Conservation (phyloP, 495 filamentous ascomycete genomes). For the Aspergillus carlsbadensis region DNA sequence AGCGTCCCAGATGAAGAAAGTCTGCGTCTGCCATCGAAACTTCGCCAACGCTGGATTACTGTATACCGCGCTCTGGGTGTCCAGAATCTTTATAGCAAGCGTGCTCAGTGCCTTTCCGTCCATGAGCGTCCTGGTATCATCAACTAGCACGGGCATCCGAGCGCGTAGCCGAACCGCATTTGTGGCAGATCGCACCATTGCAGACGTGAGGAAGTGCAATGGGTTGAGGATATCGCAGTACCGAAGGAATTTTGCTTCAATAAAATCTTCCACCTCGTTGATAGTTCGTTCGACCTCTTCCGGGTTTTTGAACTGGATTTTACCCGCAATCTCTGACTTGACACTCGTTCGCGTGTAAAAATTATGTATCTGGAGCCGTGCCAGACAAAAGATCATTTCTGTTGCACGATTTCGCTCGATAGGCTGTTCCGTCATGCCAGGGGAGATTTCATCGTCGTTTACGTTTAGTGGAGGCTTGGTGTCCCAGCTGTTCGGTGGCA, state of each 20-base stretch:
- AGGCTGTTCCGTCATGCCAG: constrained; percentile 25
- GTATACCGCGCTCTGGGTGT: constrained; percentile 12
- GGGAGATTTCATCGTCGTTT: constrained; percentile 54
- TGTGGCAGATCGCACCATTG: constrained; percentile 30
- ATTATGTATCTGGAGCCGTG: constrained; percentile 49
- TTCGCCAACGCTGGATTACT: constrained; percentile 3
- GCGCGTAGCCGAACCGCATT: constrained; percentile 19
- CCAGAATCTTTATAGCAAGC: constrained; percentile 23
- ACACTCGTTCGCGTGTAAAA: constrained; percentile 10
- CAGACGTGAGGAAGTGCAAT: constrained; percentile 65
- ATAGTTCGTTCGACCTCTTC: constrained; percentile 42
- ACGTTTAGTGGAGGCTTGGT: constrained; percentile 50
- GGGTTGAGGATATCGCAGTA: constrained; percentile 58
- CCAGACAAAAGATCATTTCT: constrained; percentile 77
- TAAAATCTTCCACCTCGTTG: constrained; percentile 23
- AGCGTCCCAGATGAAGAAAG: constrained; percentile 21
- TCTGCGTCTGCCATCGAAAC: constrained; percentile 14
- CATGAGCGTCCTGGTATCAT: constrained; percentile 8
- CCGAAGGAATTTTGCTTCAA: constrained; percentile 47
- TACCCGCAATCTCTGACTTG: constrained; percentile 6
- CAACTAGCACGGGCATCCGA: constrained; percentile 9
- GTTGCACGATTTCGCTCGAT: constrained; percentile 58
- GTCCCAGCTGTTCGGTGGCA: constrained; percentile 23
- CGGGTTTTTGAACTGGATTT: constrained; percentile 21
- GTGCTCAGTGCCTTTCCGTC: constrained; percentile 14